Evolutionary conservation across 352 stramenopile genomes (phyloP).

Genomic region (Globisporangium cystogenes): DNA sequence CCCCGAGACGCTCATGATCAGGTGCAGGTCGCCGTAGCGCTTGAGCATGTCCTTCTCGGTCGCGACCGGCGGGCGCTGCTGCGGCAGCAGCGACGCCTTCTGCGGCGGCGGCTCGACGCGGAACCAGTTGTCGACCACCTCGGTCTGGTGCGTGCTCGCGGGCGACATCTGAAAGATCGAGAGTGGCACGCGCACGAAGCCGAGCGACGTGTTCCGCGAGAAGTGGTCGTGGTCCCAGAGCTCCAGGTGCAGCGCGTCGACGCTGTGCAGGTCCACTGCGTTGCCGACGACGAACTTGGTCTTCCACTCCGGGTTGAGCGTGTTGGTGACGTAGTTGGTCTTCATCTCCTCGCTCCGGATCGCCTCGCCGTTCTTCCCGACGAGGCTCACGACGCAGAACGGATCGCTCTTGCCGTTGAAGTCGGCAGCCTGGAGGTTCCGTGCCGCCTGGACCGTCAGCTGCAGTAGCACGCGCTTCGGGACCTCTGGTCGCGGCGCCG

Average conservation of each 20-base stretch:
- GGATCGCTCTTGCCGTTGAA: constrained; percentile 66
- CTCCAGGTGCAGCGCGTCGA: constrained; percentile 59
- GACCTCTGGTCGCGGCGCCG: constrained; percentile 9
- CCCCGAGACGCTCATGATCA: constrained; percentile 59
- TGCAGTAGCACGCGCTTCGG: constrained; percentile 36
- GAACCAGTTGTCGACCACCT: constrained; percentile 63
- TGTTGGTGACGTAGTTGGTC: constrained; percentile 45
- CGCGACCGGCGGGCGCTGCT: constrained; percentile 17
- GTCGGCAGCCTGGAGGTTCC: constrained; percentile 45
- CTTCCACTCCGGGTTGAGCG: constrained; percentile 55
- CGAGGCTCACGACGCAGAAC: constrained; percentile 57
- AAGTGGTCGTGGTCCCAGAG: constrained; percentile 59
- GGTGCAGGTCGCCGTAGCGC: constrained; percentile 49
- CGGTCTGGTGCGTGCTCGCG: constrained; percentile 47
- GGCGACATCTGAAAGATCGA: constrained; percentile 60
- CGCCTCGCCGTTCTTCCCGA: constrained; percentile 50
- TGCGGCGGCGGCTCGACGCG: constrained; percentile 40
- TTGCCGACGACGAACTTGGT: constrained; percentile 35
- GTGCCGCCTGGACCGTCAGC: constrained; percentile 45
- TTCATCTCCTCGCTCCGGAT: constrained; percentile 50
- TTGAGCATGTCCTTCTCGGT: constrained; percentile 33
- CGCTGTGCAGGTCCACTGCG: constrained; percentile 39
- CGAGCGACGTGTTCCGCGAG: constrained; percentile 41
- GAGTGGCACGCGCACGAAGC: constrained; percentile 49
- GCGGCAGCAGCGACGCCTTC: constrained; percentile 19